Base-by-base conservation (phyloP, 2,329 filamentous ascomycete species). In the Fusarium odoratissimum region DNA sequence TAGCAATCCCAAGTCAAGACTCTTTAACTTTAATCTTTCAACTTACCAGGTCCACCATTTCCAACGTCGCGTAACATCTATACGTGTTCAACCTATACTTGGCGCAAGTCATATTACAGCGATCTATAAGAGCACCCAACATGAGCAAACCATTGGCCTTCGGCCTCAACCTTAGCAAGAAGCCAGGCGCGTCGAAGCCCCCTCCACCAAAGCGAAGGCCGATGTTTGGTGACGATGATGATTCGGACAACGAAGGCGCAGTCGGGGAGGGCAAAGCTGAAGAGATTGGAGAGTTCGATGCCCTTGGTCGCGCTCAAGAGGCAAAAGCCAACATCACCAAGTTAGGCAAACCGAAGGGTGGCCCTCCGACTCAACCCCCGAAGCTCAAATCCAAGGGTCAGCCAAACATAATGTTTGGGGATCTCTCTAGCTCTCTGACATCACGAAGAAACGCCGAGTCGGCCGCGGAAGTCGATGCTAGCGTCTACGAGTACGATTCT, bases 401-500 rank as follows among this genome's bases (percentile, higher is more conserved):
- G 60, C 75, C 79, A 17, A 84, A 81, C 60, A 82, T 83, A 55
- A 84, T 86, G 78, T 91, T 90, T 74, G 88, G 88, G 40, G 92
- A 95, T 77, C 86, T 94, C 3, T 93, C 92, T 6, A 89, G 89
- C 75, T 83, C 89, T 3, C 84, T 91, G 37, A 85, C 89, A 35
- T 89, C 92, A 31, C 88, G 89, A 59, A 90, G 88, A 75, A 87
- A 92, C 74, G 88, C 89, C 41, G 86, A 91, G 71, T 89, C 89
- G 21, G 93, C 92, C 5, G 86, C 90, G 69, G 86, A 89, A 66
- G 79, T 92, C 13, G 93, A 96, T 76, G 85, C 92, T 3, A 91
- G 90, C 54, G 91, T 96, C 74, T 96, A 95, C 84, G 93, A 96
- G 82, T 97, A 96, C 83, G 94, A 97, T 80, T 88, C 88, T 4